Percentiles rank a stretch among this genome's conserved stretches.
Evolutionary conservation across 192 early-diverging fungal genomes (phyloP).

Genomic region (Backusella macrospora): DNA sequence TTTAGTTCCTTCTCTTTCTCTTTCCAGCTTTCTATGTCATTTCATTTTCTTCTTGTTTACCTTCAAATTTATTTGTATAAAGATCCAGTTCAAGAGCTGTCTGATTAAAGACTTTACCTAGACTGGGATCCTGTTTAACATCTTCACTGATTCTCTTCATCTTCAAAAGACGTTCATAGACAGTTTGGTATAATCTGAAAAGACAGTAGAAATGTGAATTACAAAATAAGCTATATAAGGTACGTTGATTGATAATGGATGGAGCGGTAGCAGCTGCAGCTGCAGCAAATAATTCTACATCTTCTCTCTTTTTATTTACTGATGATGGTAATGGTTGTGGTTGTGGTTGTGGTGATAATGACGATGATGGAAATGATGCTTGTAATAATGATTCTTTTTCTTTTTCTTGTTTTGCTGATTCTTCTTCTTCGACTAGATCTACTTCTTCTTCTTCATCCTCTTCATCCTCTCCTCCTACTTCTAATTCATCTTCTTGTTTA

Average conservation of each 20-base stretch:
- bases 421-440: constrained; percentile 1
- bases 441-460: constrained; percentile 20
- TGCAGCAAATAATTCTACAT: constrained; percentile 22
- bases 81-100: constrained; percentile 15
- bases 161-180: not conserved
- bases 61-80: constrained; percentile 4
- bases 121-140: constrained; percentile 21
- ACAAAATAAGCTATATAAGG: constrained; percentile 74
- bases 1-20: not conserved
- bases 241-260: constrained; percentile 33
- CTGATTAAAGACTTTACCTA: not conserved
- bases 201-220: constrained; percentile 88
- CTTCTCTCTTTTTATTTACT: not conserved
- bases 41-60: not conserved
- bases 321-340: constrained; percentile 29
- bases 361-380: too few relatives aligned
- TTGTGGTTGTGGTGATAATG: constrained; percentile 21
- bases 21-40: not conserved
- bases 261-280: constrained; percentile 34
- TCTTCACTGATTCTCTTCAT: not conserved
- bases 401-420: constrained; percentile 15
- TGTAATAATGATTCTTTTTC: not conserved
- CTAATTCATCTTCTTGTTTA: constrained; percentile 1
- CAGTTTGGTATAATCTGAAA: constrained; percentile 83
- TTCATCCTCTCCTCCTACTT: not conserved